These are phyloP conservation scores for Fusarium continuum DNA, from an alignment of 2,329 filamentous ascomycete genomes.

Conservation along the genomic window DNA sequence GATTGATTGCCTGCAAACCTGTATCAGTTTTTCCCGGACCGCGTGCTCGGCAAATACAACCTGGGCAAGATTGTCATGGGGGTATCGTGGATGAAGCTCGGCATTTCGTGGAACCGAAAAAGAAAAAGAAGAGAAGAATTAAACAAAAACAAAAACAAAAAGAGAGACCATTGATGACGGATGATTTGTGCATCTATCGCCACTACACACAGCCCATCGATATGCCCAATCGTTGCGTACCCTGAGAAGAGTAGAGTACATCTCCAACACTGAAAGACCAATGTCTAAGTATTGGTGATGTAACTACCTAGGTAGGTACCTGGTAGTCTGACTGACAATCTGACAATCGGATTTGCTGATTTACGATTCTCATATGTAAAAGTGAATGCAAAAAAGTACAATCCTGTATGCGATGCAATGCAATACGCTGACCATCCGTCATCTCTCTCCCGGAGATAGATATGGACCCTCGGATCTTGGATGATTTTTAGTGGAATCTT, in stretches of 20 bases:
- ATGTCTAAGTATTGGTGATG: too few species aligned
- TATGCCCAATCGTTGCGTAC: neutral
- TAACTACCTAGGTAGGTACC: too few species aligned
- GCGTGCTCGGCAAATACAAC: neutral
- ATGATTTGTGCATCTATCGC: conserved; percentile 4
- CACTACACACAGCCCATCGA: conserved; percentile 9
- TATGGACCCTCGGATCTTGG: conserved; percentile 22
- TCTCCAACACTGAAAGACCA: too few species aligned
- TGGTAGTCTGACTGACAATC: too few species aligned
- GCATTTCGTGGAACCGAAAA: conserved; percentile 4
- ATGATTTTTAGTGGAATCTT: neutral
- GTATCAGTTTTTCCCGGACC: too few species aligned
- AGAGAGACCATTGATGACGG: conserved; percentile 8
- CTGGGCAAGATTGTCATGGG: neutral
- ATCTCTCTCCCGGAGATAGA: conserved; percentile 20
- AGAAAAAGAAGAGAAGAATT: neutral
- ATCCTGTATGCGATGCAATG: neutral
- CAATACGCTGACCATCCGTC: conserved; percentile 18
- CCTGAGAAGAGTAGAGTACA: too few species aligned
- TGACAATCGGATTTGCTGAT: neutral
- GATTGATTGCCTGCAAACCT: too few species aligned
- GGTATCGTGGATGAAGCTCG: conserved; percentile 13
- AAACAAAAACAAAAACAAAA: neutral
- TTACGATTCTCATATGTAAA: conserved; percentile 1
- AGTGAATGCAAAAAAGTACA: conserved; percentile 1